Base-by-base conservation (phyloP, 2,329 filamentous ascomycete genomes). In the Cadophora gregata region DNA sequence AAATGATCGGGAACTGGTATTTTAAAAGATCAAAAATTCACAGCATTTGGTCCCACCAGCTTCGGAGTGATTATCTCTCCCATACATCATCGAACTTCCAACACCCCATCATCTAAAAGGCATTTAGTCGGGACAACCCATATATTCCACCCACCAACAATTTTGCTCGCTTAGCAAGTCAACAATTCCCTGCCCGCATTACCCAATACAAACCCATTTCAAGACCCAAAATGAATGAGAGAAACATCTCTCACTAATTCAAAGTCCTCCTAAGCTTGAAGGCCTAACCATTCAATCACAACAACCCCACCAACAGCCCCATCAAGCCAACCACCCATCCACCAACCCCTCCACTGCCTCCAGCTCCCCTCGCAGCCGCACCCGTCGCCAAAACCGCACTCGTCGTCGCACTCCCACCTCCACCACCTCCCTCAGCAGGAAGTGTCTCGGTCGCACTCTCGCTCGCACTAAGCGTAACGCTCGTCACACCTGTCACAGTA, bases 401-500 rank as follows among this genome's bases (percentile, higher is more conserved):
- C 58, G 58, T 59, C 21, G 31, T 59, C 36, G 21, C 27, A 45
- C 58, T 59, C 31, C 55, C 55, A 10, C 16, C 12, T 10, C 4
- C n/a, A 38, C 42, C 19, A 8, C 42, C 42, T 47, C 42, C 42
- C 14, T 47, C 42, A 21, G 4, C 42, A 21, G 42, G 4, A 6
- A 3, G 19, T n/a, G 42, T 47, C 42, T 21, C 42, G 1, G n/a
- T 59, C 53, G 29, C 16, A 59, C 31, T 59, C 58, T 2, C 27
- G 16, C 33, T 45, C 58, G 6, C 36, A 16, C 56, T 12, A 36
- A 42, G n/a, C 33, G 56, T 59, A 14, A 47, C 42, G 8, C 19
- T 47, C 7, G 42, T 47, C 19, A 48, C 48, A 3, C 63, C 61
- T 29, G 61, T 67, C 21, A 67, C 53, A 6, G 64, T 66, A 1